Evolutionary conservation across 495 filamentous ascomycete species (phyloP).

Genomic region (Aspergillus cristatus): DNA sequence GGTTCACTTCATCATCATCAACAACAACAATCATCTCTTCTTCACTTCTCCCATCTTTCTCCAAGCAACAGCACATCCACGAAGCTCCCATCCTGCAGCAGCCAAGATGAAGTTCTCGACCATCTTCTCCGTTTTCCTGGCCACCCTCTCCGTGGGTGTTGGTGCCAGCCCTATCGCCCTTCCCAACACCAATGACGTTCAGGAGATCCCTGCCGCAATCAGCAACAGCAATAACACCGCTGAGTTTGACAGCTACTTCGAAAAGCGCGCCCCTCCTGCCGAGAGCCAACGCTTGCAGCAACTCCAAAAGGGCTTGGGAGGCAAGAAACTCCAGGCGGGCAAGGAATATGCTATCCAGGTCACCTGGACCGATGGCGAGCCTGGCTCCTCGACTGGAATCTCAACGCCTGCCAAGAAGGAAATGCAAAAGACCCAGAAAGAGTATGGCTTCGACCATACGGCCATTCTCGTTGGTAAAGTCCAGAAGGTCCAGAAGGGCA

Average conservation of each 20-base stretch:
- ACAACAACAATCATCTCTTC: neutral
- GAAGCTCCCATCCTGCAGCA: neutral
- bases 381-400: neutral
- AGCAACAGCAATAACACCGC: neutral
- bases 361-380: neutral
- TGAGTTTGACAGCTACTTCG: neutral
- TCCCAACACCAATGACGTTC: neutral
- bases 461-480: neutral
- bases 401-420: neutral
- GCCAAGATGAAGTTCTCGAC: neutral
- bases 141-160: neutral
- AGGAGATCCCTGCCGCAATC: neutral
- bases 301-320: neutral
- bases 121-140: neutral
- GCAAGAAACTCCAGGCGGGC: neutral
- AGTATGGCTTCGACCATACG: neutral
- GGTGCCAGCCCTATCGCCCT: neutral
- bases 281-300: neutral
- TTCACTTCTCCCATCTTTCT: neutral
- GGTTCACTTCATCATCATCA: neutral
- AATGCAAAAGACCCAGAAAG: neutral
- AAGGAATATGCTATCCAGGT: neutral
- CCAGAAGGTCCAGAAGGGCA: neutral
- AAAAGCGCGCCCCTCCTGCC: neutral
- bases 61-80: neutral